Base-by-base conservation (phyloP, 495 filamentous ascomycete genomes). In the Penicillium steckii region DNA sequence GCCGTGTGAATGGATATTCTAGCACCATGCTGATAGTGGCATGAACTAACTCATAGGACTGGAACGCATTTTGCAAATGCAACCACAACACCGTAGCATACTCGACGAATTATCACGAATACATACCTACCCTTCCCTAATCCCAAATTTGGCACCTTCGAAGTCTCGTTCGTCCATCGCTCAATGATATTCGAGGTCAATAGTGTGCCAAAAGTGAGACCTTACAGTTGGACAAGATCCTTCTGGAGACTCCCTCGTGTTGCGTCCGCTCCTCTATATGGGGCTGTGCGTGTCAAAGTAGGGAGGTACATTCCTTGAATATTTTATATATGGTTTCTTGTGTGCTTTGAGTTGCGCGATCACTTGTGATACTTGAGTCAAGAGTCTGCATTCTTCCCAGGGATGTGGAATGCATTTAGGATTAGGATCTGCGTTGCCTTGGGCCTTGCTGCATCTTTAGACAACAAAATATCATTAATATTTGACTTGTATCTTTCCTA, bases 131-230 rank as follows among this genome's bases (percentile, higher is more conserved):
- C 17, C n/a, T 29, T 29, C 22, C 25, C 19, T 21, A 26, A 32
- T 48, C 10, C 21, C 23, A 10, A 4, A 22, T n/a, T 41, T 23
- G 74, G 74, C 74, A 74, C 56, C 55, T 72, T 77, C 74, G 74
- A 77, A 77, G 74, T 72, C 74, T 77, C 64, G 70, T 76, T 58
- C 52, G 64, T 76, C 72, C 38, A 67, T 54, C 52, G 45, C 55
- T 57, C 61, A 57, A 75, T 75, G 74, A 71, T 74, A 64, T 67
- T 73, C 64, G 74, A 77, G 74, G 74, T 77, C 74, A 77, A 76
- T 74, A 63, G 62, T 46, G 51, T 77, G 69, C 71, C 71, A 44
- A 75, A 29, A 76, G 37, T 56, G 53, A 77, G 48, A 52, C 48
- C 54, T 56, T 51, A 57, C 57, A 61, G 60, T 60, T 61, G 57